Conservation (phyloP, 2,329 filamentous ascomycete genomes). For the Cordyceps cateniannulata region DNA sequence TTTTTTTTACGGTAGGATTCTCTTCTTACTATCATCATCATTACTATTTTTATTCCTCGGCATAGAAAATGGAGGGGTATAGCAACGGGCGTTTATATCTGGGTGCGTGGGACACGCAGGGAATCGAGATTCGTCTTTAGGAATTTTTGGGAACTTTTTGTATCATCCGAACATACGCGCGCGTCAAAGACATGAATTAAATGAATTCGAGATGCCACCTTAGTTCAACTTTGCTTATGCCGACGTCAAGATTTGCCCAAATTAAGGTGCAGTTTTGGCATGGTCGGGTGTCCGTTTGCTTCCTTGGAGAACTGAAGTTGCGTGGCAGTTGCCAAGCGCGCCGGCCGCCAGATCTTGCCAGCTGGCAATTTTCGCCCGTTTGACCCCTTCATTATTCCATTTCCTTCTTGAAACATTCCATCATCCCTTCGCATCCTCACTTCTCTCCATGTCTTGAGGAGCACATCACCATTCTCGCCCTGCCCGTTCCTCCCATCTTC, state of each 20-base stretch:
- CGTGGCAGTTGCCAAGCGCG: too few species aligned
- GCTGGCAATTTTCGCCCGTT: too few species aligned
- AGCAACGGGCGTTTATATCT: background rate
- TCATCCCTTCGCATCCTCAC: background rate
- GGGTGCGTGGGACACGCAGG: background rate
- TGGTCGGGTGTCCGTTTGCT: too few species aligned
- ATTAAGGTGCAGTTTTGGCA: too few species aligned
- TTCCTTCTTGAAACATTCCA: too few species aligned
- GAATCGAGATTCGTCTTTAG: background rate
- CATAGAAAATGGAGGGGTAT: background rate
- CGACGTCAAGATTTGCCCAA: too few species aligned
- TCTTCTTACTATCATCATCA: background rate
- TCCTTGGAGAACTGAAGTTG: too few species aligned
- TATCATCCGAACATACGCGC: background rate
- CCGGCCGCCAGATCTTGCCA: too few species aligned
- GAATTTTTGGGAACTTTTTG: background rate
- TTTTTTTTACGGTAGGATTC: background rate
- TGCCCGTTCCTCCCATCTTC: background rate
- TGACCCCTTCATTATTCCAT: too few species aligned
- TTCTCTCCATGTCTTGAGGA: background rate
- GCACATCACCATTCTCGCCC: background rate
- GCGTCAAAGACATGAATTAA: background rate
- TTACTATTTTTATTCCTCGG: background rate
- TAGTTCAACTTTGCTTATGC: background rate
- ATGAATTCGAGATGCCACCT: background rate